phyloP scores from a whole-genome alignment of 2,329 filamentous ascomycete species.

The Coleophoma cylindrospora region DNA sequence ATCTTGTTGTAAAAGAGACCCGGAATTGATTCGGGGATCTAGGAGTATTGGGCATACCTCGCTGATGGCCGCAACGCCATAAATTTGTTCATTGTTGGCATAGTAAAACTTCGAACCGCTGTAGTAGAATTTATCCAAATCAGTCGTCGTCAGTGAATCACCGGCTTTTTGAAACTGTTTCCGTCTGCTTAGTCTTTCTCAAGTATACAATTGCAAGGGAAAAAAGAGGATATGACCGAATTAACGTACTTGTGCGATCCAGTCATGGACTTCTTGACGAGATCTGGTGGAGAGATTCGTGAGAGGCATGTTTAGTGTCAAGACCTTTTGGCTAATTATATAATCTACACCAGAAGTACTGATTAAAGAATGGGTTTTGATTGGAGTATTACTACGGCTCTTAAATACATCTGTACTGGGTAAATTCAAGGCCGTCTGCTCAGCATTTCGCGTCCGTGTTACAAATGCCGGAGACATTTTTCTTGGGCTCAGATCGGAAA shows the following conservation, averaged over 20 bases:
- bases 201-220: neutral
- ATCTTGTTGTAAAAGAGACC: neutral
- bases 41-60: neutral
- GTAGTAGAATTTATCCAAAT: conserved; percentile 7
- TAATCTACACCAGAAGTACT: no score
- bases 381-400: no score
- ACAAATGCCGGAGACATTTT: no score
- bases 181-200: neutral
- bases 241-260: neutral
- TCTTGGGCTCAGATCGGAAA: no score
- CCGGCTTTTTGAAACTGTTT: conserved; percentile 1
- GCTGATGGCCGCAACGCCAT: conserved; percentile 2
- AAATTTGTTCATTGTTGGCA: conserved; percentile 4
- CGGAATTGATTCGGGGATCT: neutral
- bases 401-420: no score
- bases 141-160: conserved; percentile 4
- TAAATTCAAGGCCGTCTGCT: no score
- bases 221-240: neutral
- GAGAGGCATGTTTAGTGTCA: neutral
- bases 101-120: conserved; percentile 4
- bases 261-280: neutral
- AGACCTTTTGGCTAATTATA: no score
- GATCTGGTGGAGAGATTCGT: neutral
- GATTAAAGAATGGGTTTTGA: no score
- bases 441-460: no score